Percentiles rank a stretch among this genome's conserved stretches.
Evolutionary conservation across 1,139 yeast species (phyloP).

Genomic region (Lodderomyces margitis): DNA sequence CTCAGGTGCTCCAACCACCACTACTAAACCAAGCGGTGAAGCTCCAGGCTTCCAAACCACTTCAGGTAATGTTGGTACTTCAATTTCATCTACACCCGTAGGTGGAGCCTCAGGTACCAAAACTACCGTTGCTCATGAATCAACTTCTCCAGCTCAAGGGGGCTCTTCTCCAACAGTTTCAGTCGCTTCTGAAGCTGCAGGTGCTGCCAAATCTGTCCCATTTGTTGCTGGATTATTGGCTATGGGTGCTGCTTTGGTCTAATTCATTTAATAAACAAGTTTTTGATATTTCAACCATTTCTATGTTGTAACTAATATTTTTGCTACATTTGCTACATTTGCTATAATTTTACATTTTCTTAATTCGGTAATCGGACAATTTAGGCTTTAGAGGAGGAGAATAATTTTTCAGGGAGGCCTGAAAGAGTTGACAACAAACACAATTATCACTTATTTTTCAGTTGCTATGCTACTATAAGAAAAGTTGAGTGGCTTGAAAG

Average conservation of each 20-base stretch:
- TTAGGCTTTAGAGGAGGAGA: no score
- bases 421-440: no score
- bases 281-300: background rate
- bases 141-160: conserved; percentile 11
- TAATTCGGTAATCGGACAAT: background rate
- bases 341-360: background rate
- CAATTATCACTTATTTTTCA: no score
- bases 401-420: no score
- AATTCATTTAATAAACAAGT: conserved; percentile 24
- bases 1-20: conserved; percentile 28
- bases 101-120: conserved; percentile 37
- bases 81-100: conserved; percentile 41
- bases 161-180: conserved; percentile 29
- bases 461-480: no score
- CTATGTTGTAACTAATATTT: background rate
- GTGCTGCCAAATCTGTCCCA: conserved; percentile 48
- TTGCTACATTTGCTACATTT: background rate
- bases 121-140: background rate
- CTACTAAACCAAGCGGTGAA: conserved; percentile 34
- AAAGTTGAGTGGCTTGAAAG: no score
- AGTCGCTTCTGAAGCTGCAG: conserved; percentile 33
- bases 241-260: conserved; percentile 36
- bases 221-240: conserved; percentile 18
- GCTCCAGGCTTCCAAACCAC: conserved; percentile 31
- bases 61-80: conserved; percentile 23